phyloP scores from a whole-genome alignment of 169 alveolate species.

The Perkinsus chesapeaki region DNA sequence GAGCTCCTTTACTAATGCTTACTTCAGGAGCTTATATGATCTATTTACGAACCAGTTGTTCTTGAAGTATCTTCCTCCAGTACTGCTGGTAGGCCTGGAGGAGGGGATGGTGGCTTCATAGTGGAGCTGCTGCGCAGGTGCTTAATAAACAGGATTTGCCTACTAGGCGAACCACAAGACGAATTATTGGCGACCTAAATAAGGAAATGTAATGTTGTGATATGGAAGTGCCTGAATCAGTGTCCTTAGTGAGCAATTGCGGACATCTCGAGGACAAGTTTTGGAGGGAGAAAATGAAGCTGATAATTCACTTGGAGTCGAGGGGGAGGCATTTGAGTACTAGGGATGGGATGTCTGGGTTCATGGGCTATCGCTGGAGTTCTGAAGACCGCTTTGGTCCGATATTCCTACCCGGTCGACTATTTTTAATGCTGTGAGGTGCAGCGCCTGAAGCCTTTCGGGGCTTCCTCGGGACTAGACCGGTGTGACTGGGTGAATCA shows the following conservation, averaged over 20 bases:
- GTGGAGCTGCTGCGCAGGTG: not conserved
- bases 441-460: too few species aligned
- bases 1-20: not conserved
- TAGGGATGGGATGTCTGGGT: too few species aligned
- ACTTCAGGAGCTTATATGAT: not conserved
- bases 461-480: too few species aligned
- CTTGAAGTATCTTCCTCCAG: not conserved
- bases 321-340: not conserved
- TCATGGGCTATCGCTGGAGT: too few species aligned
- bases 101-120: not conserved
- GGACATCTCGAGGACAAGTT: not conserved
- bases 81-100: not conserved
- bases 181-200: not conserved
- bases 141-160: not conserved
- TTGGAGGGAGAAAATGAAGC: not conserved
- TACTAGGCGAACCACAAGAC: not conserved
- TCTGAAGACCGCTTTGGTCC: too few species aligned
- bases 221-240: not conserved
- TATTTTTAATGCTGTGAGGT: too few species aligned
- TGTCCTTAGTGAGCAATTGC: not conserved
- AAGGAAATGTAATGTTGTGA: not conserved
- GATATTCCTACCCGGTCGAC: too few species aligned
- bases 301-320: not conserved
- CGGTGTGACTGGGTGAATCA: too few species aligned
- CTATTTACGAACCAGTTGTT: not conserved